phyloP scores from a whole-genome alignment of 2,329 filamentous ascomycete genomes.

The Neurospora crassa region DNA sequence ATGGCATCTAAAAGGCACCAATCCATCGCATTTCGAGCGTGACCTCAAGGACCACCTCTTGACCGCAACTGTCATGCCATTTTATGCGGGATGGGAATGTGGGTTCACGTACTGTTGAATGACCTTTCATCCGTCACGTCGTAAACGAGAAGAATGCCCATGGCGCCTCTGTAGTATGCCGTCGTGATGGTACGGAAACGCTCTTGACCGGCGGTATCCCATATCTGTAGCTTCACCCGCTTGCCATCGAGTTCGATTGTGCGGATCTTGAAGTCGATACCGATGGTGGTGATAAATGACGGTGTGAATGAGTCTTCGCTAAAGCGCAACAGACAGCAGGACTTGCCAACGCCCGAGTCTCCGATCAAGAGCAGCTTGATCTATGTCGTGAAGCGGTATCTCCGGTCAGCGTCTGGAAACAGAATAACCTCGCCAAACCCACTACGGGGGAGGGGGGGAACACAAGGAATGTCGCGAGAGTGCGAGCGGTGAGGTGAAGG shows the following conservation, averaged over 20 bases:
- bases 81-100: slow-evolving; percentile 6
- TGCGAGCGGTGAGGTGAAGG: slow-evolving; percentile 6
- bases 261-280: slow-evolving; percentile 99
- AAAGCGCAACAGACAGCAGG: slow-evolving; percentile 91
- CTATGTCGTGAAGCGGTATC: slow-evolving; percentile 33
- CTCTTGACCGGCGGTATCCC: slow-evolving; percentile 98
- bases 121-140: slow-evolving; percentile 95
- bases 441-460: not conserved
- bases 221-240: slow-evolving; percentile 98
- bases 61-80: not conserved
- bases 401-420: slow-evolving; percentile 7
- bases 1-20: not conserved
- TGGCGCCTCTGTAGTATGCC: slow-evolving; percentile 95
- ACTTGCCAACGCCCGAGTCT: slow-evolving; percentile 94
- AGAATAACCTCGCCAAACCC: not conserved
- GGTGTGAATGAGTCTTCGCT: slow-evolving; percentile 97
- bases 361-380: slow-evolving; percentile 96
- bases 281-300: slow-evolving; percentile 97
- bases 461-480: not conserved
- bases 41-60: not conserved
- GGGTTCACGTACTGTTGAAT: slow-evolving; percentile 68
- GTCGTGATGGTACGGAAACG: slow-evolving; percentile 98
- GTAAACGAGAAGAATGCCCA: slow-evolving; percentile 96
- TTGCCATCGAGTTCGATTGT: slow-evolving; percentile 99
- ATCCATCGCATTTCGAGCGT: not conserved